Evolutionary conservation across 2,329 filamentous ascomycete species (phyloP).

Genomic region (Fusarium napiforme): DNA sequence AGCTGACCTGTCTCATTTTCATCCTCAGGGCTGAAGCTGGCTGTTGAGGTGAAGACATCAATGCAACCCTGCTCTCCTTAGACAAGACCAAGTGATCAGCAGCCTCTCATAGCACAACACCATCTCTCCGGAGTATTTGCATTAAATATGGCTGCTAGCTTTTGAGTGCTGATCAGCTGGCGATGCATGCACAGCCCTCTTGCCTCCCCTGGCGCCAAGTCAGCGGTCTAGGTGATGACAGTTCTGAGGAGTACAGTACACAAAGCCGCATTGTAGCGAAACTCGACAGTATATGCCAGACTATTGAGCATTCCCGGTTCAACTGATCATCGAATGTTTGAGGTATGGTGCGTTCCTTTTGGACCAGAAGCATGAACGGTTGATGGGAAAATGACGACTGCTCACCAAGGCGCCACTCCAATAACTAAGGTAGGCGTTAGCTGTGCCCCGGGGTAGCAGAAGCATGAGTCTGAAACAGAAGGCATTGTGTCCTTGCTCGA

Average conservation of each 20-base stretch:
- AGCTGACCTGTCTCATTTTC: slow-evolving; percentile 34
- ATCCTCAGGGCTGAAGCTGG: slow-evolving; percentile 26
- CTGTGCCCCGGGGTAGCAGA: neutral
- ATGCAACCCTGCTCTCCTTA: slow-evolving; percentile 16
- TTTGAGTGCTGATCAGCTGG: slow-evolving; percentile 25
- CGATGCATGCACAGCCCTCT: slow-evolving; percentile 32
- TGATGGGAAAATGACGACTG: slow-evolving; percentile 9
- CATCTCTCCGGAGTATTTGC: slow-evolving; percentile 2
- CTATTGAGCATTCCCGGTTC: slow-evolving; percentile 18
- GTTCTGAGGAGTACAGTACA: neutral
- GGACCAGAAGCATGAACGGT: neutral
- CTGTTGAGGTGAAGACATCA: slow-evolving; percentile 10
- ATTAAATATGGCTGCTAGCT: slow-evolving; percentile 14
- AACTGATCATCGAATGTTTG: slow-evolving; percentile 1
- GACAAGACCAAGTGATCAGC: slow-evolving; percentile 21
- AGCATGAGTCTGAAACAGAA: neutral
- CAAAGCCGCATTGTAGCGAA: neutral
- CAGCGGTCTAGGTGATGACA: slow-evolving; percentile 6
- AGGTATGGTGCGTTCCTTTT: slow-evolving; percentile 1
- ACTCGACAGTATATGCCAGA: slow-evolving; percentile 3
- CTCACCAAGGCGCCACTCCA: slow-evolving; percentile 11
- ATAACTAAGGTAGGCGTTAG: neutral
- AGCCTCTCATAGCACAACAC: neutral
- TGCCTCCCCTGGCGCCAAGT: slow-evolving; percentile 28
- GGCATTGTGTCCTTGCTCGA: slow-evolving; percentile 2